Percentiles rank a stretch among this genome's conserved stretches.
phyloP scores from a whole-genome alignment of 805 yeast genomes.

The Metschnikowia dekortorum region DNA sequence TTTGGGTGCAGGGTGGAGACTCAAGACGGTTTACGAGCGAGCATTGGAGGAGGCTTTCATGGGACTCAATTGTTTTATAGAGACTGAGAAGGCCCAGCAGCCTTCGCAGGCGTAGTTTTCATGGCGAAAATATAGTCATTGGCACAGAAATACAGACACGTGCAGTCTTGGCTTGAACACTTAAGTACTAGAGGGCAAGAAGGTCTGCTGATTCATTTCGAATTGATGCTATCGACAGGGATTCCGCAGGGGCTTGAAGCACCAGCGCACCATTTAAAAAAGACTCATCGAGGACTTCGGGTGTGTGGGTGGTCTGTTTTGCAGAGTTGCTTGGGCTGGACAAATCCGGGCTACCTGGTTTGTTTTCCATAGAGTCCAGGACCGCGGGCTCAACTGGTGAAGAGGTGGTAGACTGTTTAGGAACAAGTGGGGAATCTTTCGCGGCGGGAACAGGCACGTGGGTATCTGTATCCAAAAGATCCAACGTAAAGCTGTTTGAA shows the following conservation, averaged over 20 bases:
- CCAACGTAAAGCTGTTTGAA: slow-evolving; percentile 12
- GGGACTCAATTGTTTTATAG: slow-evolving; percentile 81
- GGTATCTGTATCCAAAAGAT: slow-evolving; percentile 3
- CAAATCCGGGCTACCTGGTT: neutral
- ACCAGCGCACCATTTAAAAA: neutral
- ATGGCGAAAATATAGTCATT: neutral
- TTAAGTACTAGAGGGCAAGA: neutral
- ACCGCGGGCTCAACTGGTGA: neutral
- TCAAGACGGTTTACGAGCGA: slow-evolving; percentile 64
- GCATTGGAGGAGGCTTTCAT: slow-evolving; percentile 84
- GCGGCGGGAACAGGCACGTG: neutral
- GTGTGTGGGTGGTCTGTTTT: neutral
- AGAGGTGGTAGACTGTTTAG: neutral
- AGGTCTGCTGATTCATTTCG: slow-evolving; percentile 1
- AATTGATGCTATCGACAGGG: neutral
- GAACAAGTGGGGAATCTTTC: neutral
- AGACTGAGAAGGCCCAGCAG: slow-evolving; percentile 28
- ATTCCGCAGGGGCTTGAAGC: neutral
- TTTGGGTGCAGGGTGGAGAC: slow-evolving; percentile 81
- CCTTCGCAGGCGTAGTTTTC: neutral
- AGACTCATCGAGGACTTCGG: neutral
- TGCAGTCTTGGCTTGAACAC: neutral
- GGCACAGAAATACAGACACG: too few species aligned
- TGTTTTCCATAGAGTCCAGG: neutral
- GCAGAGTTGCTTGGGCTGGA: neutral